phyloP scores from a whole-genome alignment of 148 eudicot species.

The Vaccinium darrowii region DNA sequence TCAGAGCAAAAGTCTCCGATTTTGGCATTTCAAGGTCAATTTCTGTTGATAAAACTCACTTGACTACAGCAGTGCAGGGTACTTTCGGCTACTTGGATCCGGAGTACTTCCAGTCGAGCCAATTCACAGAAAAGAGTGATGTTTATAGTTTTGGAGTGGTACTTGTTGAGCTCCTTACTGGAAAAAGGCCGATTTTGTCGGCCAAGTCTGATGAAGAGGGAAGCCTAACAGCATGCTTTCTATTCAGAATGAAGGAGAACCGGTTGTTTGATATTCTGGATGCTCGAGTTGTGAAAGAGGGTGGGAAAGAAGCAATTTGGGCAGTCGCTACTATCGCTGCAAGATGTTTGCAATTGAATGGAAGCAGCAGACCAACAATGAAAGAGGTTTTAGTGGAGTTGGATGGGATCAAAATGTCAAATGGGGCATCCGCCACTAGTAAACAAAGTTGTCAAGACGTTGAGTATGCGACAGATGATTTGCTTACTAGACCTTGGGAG shows the following conservation, averaged over 20 bases:
- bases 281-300: neutral
- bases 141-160: too few relatives aligned
- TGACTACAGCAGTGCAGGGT: too few relatives aligned
- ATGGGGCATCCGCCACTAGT: too few relatives aligned
- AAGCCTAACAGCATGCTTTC: neutral
- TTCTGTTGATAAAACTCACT: too few relatives aligned
- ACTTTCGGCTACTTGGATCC: too few relatives aligned
- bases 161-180: too few relatives aligned
- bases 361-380: constrained; percentile 8
- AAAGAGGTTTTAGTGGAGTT: constrained; percentile 10
- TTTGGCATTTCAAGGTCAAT: too few relatives aligned
- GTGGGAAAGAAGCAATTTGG: constrained; percentile 1
- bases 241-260: neutral
- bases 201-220: too few relatives aligned
- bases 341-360: constrained; percentile 10
- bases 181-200: too few relatives aligned
- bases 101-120: too few relatives aligned
- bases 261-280: neutral
- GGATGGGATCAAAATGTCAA: neutral
- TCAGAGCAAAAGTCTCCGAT: neutral
- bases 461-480: too few relatives aligned
- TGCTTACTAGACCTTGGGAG: neutral
- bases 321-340: neutral
- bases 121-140: neutral
- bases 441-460: too few relatives aligned